Base-by-base conservation (phyloP, 2,329 filamentous ascomycete species). In the Endocalyx cinctus region DNA sequence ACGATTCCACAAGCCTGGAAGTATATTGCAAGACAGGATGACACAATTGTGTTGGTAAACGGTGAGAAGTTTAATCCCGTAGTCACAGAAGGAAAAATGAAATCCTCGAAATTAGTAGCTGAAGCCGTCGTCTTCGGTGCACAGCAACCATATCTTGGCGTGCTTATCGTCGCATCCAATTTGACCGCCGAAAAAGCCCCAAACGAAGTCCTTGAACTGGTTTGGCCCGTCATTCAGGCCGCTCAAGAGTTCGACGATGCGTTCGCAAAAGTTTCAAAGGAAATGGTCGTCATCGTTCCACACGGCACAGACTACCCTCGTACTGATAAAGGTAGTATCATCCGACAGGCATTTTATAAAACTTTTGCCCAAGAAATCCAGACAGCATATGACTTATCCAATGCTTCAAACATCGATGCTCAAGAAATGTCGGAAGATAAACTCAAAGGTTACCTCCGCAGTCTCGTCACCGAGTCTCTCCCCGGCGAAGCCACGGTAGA, bases 271-370 rank as follows among this genome's bases (percentile, higher is more conserved):
- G 63, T 78, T 3, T 64, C 66, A 0, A 62, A 57, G 27, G 64
- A 70, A 5, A 67, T 78, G 58, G 50, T 79, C 10, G 51, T 63
- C 1, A 50, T 79, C 7, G 53, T 79, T 6, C 63, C 67, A 0
- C 41, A 60, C 0, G 57, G 59, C 12, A 45, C 54, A 0, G 45
- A 58, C 0, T 74, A 66, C 29, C 69, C 72, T 0, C 52, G 56
- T 2, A 76, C 72, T 0, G 73, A 76, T 34, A 77, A 77, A 45
- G 67, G 68, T 1, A 72, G 64, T 1, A 60, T 72, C 35, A 76
- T 75, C 18, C 63, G 72, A 4, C 59, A 62, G 5, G 63, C 65
- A 6, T 64, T 70, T 6, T 73, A 74, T 46, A 50, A 54, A 11
- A 46, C 54, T 3, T 74, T 71, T 36, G 55, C 50, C 1, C 43